phyloP scores from a whole-genome alignment of 1,139 yeast species.

The Geotrichum fermentans region DNA sequence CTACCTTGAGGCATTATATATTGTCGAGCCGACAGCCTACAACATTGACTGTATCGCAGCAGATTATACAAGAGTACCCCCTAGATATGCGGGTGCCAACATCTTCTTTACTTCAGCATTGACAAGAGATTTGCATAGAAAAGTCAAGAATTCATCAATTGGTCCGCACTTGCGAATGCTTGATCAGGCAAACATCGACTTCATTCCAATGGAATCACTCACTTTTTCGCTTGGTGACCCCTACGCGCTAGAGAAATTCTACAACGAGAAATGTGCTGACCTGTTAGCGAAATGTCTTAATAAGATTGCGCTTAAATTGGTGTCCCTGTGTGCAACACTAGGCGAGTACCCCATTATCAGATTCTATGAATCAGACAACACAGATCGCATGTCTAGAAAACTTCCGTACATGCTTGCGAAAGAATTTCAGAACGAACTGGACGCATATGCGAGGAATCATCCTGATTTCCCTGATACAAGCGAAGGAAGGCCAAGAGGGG shows the following conservation, averaged over 20 bases:
- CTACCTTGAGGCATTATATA: slow-evolving; percentile 55
- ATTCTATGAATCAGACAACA: slow-evolving; percentile 42
- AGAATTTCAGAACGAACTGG: slow-evolving; percentile 65
- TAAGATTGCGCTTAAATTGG: slow-evolving; percentile 56
- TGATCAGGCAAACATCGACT: slow-evolving; percentile 37
- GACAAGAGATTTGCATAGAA: slow-evolving; percentile 24
- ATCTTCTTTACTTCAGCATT: slow-evolving; percentile 54
- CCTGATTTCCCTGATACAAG: slow-evolving; percentile 50
- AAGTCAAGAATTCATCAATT: slow-evolving; percentile 28
- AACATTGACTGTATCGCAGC: slow-evolving; percentile 55
- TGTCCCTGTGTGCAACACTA: slow-evolving; percentile 67
- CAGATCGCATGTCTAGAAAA: slow-evolving; percentile 53
- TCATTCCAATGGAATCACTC: slow-evolving; percentile 47
- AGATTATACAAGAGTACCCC: slow-evolving; percentile 51
- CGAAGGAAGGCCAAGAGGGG: slow-evolving; percentile 57
- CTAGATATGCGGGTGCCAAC: slow-evolving; percentile 55
- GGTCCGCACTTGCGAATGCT: slow-evolving; percentile 28
- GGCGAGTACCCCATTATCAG: slow-evolving; percentile 89
- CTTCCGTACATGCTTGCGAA: slow-evolving; percentile 71
- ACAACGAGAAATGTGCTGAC: slow-evolving; percentile 60
- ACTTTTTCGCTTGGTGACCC: slow-evolving; percentile 43
- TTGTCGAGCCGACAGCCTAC: slow-evolving; percentile 51
- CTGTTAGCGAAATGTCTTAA: slow-evolving; percentile 56
- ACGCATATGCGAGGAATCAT: slow-evolving; percentile 66
- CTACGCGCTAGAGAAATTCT: slow-evolving; percentile 66